Evolutionary conservation across 176 grass and related monocot species (phyloP).

Genomic region (Hordeum vulgare): MorexV3_pseudomolecules_assembly NC_058524.1:561144748-561145247

Average conservation of each 20-base stretch:
- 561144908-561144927: not conserved
- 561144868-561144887: not conserved
- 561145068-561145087: constrained; percentile 6
- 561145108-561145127: not conserved
- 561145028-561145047: constrained; percentile 20
- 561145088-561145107: constrained; percentile 55
- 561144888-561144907: not conserved
- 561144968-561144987: constrained; percentile 28
- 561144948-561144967: constrained; percentile 15
- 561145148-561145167: constrained; percentile 36
- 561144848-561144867: not conserved
- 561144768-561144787: not conserved
- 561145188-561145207: constrained; percentile 22
- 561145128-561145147: not conserved
- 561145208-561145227: constrained; percentile 12
- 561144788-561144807: not conserved
- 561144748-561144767: not conserved
- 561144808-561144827: not conserved
- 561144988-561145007: constrained; percentile 36
- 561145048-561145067: not conserved
- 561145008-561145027: constrained; percentile 43
- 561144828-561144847: not conserved
- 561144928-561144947: not conserved
- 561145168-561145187: constrained; percentile 34
- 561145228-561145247: constrained; percentile 31